A percentile compares a stretch with the other conserved stretches of the same genome.
Conservation (phyloP, 2,329 filamentous ascomycete genomes). For the Coleophoma crateriformis region DNA sequence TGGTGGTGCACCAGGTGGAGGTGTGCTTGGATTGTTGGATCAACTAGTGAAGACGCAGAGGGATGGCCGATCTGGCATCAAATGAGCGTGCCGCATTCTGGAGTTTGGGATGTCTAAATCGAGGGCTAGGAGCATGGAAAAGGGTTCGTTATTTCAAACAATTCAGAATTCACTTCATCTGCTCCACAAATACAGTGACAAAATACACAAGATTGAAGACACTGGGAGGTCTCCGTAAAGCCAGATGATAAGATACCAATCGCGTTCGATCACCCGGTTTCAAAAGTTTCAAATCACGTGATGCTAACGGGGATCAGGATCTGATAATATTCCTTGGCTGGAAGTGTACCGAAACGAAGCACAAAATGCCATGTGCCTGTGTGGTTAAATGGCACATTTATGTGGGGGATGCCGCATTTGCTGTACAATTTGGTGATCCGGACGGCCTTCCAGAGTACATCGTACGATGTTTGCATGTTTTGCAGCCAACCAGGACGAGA, state of each 20-base stretch:
- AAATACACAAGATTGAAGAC: too few species aligned
- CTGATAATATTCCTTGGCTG: background rate
- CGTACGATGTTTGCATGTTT: background rate
- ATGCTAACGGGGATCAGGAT: background rate
- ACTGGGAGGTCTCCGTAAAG: too few species aligned
- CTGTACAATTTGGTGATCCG: background rate
- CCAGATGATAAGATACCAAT: too few species aligned
- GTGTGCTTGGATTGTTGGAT: conserved; percentile 58
- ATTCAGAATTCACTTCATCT: too few species aligned
- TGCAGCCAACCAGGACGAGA: background rate
- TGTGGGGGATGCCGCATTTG: too few species aligned
- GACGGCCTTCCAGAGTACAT: background rate
- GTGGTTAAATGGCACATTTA: too few species aligned
- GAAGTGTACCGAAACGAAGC: background rate
- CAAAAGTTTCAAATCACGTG: too few species aligned
- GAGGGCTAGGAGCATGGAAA: background rate
- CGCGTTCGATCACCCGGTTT: too few species aligned
- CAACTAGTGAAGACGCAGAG: conserved; percentile 61
- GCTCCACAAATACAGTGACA: too few species aligned
- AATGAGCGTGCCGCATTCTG: conserved; percentile 5
- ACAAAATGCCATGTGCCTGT: too few species aligned
- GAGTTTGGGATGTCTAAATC: background rate
- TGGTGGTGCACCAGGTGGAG: conserved; percentile 39
- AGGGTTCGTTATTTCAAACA: too few species aligned
- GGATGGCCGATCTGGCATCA: conserved; percentile 34